Evolutionary conservation across 2,329 filamentous ascomycete genomes (phyloP).

Genomic region (Chaetoscypha palmicola): DNA sequence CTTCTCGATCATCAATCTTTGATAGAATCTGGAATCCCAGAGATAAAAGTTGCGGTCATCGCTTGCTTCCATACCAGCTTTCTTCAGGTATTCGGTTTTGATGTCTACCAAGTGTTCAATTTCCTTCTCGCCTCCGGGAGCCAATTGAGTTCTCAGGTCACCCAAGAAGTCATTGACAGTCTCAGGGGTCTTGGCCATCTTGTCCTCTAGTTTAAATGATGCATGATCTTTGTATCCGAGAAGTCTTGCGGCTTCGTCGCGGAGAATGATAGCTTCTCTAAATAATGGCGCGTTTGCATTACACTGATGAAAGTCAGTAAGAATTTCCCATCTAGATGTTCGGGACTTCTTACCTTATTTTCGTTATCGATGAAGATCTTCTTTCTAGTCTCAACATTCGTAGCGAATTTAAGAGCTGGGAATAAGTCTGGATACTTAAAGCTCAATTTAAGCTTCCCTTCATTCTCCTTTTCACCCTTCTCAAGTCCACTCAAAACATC

Average conservation of each 20-base stretch:
- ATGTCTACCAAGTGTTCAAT: constrained; percentile 62
- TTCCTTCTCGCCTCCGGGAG: constrained; percentile 64
- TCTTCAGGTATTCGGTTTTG: constrained; percentile 63
- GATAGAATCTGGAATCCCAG: constrained; percentile 78
- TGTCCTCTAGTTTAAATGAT: constrained; percentile 68
- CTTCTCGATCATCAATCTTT: constrained; percentile 71
- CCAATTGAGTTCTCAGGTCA: constrained; percentile 60
- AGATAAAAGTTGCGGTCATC: constrained; percentile 69
- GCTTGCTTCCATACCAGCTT: constrained; percentile 43
- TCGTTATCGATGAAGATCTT: constrained; percentile 68
- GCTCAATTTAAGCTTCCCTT: constrained; percentile 65
- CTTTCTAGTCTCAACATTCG: constrained; percentile 60
- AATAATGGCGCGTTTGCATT: constrained; percentile 68
- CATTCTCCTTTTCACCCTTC: constrained; percentile 65
- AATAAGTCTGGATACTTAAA: constrained; percentile 84
- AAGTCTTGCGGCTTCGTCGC: constrained; percentile 70
- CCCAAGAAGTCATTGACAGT: constrained; percentile 67
- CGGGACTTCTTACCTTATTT: constrained; percentile 54
- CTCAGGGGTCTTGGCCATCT: constrained; percentile 74
- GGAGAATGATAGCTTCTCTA: constrained; percentile 64
- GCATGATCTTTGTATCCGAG: constrained; percentile 74
- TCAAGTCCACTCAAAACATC: constrained; percentile 62
- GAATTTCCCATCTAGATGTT: neutral
- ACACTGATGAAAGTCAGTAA: constrained; percentile 36
- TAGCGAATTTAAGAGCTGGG: constrained; percentile 70